Evolutionary conservation across 2,329 filamentous ascomycete genomes (phyloP), one percentile per base, ranked within the genome.

Genomic region (Monascus ruber): DNA sequence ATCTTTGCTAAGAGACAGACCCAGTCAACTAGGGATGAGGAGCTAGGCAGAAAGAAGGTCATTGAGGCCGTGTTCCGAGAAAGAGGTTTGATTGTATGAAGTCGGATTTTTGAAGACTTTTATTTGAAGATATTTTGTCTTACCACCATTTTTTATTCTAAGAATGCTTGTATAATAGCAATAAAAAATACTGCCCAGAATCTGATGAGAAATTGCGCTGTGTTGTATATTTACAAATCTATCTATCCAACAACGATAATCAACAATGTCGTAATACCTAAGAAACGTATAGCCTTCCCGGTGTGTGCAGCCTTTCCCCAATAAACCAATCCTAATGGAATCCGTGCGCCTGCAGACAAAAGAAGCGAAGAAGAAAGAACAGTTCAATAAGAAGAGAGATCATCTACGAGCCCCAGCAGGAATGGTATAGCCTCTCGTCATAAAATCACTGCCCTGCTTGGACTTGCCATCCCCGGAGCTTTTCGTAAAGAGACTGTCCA

Each of bases 21-120:
- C 5, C 74, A 77, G 6, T 77, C 83, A 28, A 76, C 89, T 58
- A 78, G 77, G 58, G 83, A 89, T 62, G 77, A 74, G 50, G 71
- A 75, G 36, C 58, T 84, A 33, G 86, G 86, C 26, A 71, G 84
- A 52, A 84, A 81, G 76, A 91, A 91, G 75, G 61, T 87, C 36
- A 85, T 89, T 53, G 74, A 83, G 59, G 68, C 79, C 53, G 81
- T 85, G 62, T 67, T 89, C 46, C 64, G 64, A 53, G 71, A 74
- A 56, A 69, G 79, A 40, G 73, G 72, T 10, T 58, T 88, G 48
- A 76, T 80, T 5, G 63, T 77, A 39, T 51, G 51, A 35, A 40
- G 34, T 33, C 26, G 11, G 9, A 26, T 6, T 10, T 31, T 29
- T 25, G 24, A 33, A 29, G 31, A 33, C n/a, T 27, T 37, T 24